Conservation (phyloP, 2,329 filamentous ascomycete species). For the Aspergillus sp. region DNA sequence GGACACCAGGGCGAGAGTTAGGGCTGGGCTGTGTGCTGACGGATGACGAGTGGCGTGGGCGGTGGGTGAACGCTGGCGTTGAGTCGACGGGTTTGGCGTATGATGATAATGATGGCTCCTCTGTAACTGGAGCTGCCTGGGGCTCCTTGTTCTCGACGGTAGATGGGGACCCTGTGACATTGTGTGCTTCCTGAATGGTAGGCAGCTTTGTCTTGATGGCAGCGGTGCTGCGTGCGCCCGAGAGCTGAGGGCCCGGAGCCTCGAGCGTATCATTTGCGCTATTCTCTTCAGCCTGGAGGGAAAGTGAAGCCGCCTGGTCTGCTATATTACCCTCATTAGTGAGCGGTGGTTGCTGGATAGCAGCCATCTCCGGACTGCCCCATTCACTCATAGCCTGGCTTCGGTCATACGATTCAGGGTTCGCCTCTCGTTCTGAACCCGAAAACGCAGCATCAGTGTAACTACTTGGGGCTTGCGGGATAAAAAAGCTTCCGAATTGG, state of each 20-base stretch:
- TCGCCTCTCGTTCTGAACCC: background rate
- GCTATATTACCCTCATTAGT: background rate
- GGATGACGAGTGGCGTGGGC: constrained; percentile 3
- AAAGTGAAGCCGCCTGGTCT: no score
- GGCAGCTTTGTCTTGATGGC: no score
- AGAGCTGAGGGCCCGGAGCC: no score
- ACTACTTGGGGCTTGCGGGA: background rate
- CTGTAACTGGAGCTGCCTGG: background rate
- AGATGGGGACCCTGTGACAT: background rate
- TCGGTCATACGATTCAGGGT: background rate
- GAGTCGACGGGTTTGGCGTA: background rate
- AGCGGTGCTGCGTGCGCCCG: no score
- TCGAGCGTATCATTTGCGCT: no score
- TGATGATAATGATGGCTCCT: background rate
- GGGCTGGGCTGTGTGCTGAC: background rate
- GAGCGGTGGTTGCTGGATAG: background rate
- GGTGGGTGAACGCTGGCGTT: background rate
- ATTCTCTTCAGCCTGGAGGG: no score
- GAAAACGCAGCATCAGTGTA: background rate
- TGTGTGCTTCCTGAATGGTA: no score
- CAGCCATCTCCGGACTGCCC: background rate
- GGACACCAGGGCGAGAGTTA: constrained; percentile 10
- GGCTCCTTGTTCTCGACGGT: background rate
- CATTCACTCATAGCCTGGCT: background rate
- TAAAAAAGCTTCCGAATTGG: background rate